Evolutionary conservation across 768 basidiomycete species (phyloP), one percentile per base, ranked within the genome.

Genomic region (Fistulinella prunicolor): DNA sequence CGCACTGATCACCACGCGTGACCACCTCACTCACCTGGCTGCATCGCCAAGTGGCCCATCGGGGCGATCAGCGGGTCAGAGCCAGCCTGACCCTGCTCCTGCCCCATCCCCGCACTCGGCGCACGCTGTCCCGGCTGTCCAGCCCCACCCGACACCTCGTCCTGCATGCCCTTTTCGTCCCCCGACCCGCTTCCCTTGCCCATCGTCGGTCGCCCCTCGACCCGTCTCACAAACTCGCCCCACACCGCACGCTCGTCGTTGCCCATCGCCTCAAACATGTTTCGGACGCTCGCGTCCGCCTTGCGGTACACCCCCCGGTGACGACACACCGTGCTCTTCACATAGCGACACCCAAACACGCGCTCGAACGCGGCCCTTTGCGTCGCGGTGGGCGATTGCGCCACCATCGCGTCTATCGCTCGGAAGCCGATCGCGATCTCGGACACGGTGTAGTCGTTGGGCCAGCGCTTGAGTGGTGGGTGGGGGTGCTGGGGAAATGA

Each of bases 281-380:
- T 71, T 21, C 77, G 69, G 44, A 83, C 55, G 7, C 59, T 62
- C 38, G 65, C 63, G 24, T 73, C 74, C 3, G 85, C 82, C 51
- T 78, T 76, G 47, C 78, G 71, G 77, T 85, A 86, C 36, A 84
- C 77, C 0, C 79, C 80, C n/a, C 83, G 75, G 56, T 85, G 84
- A 12, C 84, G 76, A 61, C 84, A 85, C 14, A 86, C 81, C 0
- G 85, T 86, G 58, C 80, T 82, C 66, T 86, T 86, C 28, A 86
- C 83, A 58, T 86, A 86, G 24, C 82, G 73, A 54, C 77, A 80
- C 28, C 81, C 80, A 63, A 87, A 87, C 32, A 85, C 79, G 36
- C 80, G 79, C 61, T 85, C 82, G 48, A 86, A 86, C 6, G 84
- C 82, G 2, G 69, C 68, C n/a, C 78, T 78, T 56, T 86, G 85